Evolutionary conservation across 306 rosid genomes (phyloP), one percentile per base, ranked within the genome.

Genomic region (Pyrus pyrifolia): DNA sequence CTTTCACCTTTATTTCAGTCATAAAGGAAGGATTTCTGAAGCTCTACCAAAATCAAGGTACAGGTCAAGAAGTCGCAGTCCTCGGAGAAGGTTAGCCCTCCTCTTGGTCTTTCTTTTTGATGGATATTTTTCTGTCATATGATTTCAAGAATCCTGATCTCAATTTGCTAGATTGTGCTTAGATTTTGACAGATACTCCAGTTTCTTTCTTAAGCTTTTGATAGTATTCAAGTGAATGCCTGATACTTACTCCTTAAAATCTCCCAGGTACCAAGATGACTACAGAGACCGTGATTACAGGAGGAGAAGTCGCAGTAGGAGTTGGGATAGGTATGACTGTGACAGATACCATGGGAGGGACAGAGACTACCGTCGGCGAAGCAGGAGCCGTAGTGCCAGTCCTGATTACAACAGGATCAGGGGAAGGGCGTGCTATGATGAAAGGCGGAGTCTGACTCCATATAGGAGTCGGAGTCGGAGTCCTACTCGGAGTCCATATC

Each of bases 61-160:
- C 72, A 77, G 81, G 75, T 91, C 98, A 70, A 82, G 96, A 88
- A 91, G 97, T 81, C 92, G 92, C 74, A 93, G 97, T 82, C 98
- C 98, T 71, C 83, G 63, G 80, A 88, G 79, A 78, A 83, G 96
- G 98, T 89, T 8, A 30, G 81, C 60, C 62, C 45, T 67, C 14
- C 31, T 23, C 40, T 11, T 68, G 18, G 27, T 46, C 46, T 8
- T 23, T 76, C 11, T 71, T 35, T 67, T 44, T 53, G 17, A 14
- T 42, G 31, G 38, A n/a, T 33, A 0, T 2, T 31, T 14, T 63
- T 63, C 67, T 29, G 67, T 63, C 67, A 30, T 64, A 63, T 61
- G 15, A 13, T 64, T 64, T 15, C 5, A 31, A 17, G 68, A 11
- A 15, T 8, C 68, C 68, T 64, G 21, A 64, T 30, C 44, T 31